Base-by-base conservation (phyloP, 1,139 yeast species). In the Zygosaccharomyces sapae region DNA sequence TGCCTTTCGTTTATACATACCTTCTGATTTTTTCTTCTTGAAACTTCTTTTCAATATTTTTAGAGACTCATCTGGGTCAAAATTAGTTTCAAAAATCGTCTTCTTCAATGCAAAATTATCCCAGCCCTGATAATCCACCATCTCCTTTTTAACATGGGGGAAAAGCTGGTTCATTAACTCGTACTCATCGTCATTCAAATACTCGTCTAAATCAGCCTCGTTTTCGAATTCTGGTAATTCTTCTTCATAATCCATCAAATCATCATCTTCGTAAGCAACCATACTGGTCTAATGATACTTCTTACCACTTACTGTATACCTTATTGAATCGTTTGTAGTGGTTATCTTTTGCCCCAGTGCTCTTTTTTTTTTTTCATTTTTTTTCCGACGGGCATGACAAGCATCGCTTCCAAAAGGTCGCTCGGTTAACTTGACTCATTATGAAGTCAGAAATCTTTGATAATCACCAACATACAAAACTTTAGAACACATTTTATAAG, bases 161-260 rank as follows among this genome's bases (percentile, higher is more conserved):
- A 63, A 55, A 31, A 61, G 38, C 16, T 57, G 54, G 41, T 49
- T 57, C 59, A 65, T 61, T 34, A 65, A 48, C 12, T 62, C 61
- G 38, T 61, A 63, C 43, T 65, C 68, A 40, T 65, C 67, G 38
- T 63, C 67, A 49, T 63, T 63, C 51, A 65, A 55, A 52, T 65
- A 66, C 43, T 66, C 70, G 43, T 63, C 67, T 31, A 66, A 55
- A 39, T 66, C 70, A 16, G 56, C 62, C 46, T 66, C 70, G 45
- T 63, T 66, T 31, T 57, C 63, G 44, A 63, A 64, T 6, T 58
- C 61, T 2, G 62, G 63, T 10, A 55, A 41, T 10, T 59, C 62
- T 33, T 62, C 56, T 18, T 58, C 55, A 41, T 55, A 53, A 34
- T 53, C 57, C 13, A 44, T 48, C 20, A 53, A 50, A 37, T 56